These are phyloP conservation scores for Goniomonas avonlea DNA, from an alignment of 78 protist genomes.

Conservation along the genomic window DNA sequence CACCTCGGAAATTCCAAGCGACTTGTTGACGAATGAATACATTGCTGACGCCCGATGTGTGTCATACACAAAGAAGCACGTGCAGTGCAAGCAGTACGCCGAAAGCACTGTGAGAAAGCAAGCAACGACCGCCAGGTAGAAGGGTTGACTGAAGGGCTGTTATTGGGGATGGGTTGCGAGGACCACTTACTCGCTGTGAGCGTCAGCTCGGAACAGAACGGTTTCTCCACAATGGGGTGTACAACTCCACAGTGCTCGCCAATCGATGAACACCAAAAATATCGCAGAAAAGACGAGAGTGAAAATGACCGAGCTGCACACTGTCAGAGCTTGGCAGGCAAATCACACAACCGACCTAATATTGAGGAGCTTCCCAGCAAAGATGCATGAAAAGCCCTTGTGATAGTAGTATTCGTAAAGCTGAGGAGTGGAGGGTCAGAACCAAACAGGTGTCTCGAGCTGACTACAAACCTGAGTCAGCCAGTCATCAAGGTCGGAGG, in stretches of 20 bases:
- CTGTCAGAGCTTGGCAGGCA: too few relatives aligned
- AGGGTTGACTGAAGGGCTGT: too few relatives aligned
- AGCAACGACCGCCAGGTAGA: background rate
- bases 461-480: too few relatives aligned
- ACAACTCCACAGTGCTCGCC: background rate
- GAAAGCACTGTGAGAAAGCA: background rate
- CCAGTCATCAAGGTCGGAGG: too few relatives aligned
- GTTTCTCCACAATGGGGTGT: background rate
- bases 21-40: background rate
- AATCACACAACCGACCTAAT: background rate
- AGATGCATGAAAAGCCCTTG: constrained; percentile 7
- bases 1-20: background rate
- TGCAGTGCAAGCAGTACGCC: constrained; percentile 20
- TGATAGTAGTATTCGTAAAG: constrained; percentile 12
- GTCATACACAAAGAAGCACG: background rate
- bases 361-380: background rate
- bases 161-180: background rate
- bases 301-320: background rate
- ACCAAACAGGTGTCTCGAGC: too few relatives aligned
- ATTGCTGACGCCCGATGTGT: background rate
- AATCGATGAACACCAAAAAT: constrained; percentile 16
- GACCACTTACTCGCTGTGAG: background rate
- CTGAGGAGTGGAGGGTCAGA: too few relatives aligned
- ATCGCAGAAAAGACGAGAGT: background rate
- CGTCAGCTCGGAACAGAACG: background rate